Percentiles rank a stretch among this genome's conserved stretches.
Conservation (phyloP, 2,329 filamentous ascomycete genomes). For the Lasiodiplodia theobromae region DNA sequence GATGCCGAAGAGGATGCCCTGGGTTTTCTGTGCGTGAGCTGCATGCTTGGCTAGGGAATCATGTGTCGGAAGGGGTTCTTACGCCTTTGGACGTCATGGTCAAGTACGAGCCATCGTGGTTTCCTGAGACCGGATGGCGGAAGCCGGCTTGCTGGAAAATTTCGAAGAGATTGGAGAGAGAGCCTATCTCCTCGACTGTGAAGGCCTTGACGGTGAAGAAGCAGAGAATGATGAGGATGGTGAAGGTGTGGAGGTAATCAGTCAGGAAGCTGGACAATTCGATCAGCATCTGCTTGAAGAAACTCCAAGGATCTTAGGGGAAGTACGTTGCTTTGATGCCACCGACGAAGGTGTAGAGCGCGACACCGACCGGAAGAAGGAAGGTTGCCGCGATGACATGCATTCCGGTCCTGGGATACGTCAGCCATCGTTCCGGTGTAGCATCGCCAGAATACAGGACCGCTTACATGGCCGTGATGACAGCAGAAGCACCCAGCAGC, state of each 20-base stretch:
- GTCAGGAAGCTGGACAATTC: conserved; percentile 48
- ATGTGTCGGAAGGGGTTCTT: neutral
- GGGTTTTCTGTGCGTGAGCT: neutral
- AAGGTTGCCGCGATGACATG: conserved; percentile 24
- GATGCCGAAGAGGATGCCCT: conserved; percentile 60
- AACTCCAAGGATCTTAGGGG: neutral
- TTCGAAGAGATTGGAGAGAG: conserved; percentile 58
- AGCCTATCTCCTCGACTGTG: conserved; percentile 56
- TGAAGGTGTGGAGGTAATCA: conserved; percentile 63
- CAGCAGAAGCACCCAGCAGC: conserved; percentile 56
- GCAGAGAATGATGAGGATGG: conserved; percentile 61
- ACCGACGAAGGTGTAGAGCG: conserved; percentile 37
- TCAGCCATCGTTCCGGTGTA: conserved; percentile 38
- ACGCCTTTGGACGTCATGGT: conserved; percentile 61
- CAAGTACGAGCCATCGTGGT: conserved; percentile 60
- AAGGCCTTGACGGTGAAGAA: conserved; percentile 58
- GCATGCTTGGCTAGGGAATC: neutral
- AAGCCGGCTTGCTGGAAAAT: conserved; percentile 53
- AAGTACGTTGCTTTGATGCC: conserved; percentile 34
- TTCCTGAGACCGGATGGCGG: conserved; percentile 39
- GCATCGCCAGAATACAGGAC: conserved; percentile 57
- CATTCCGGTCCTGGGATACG: conserved; percentile 40
- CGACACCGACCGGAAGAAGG: conserved; percentile 36
- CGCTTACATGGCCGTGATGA: conserved; percentile 51
- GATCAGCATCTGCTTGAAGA: neutral